phyloP scores from a whole-genome alignment of 1,284 basidiomycete species.

The Austroboletus niveus region DNA sequence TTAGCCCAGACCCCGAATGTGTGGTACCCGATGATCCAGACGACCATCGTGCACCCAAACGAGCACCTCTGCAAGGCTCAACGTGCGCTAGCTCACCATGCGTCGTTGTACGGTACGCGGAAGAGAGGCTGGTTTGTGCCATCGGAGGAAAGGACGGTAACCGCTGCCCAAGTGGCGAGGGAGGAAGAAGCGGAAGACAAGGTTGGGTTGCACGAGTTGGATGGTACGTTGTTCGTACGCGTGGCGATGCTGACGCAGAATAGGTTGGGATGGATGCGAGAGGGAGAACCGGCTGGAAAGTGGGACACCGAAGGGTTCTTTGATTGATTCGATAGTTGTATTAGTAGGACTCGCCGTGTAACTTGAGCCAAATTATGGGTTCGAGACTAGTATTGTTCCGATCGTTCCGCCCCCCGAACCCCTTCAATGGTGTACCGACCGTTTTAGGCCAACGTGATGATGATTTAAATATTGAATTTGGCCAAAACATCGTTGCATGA shows the following conservation, averaged over 20 bases:
- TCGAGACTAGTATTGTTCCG: too few species aligned
- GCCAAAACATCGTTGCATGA: too few species aligned
- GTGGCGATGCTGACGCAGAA: slow-evolving; percentile 50
- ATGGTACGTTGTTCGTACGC: slow-evolving; percentile 56
- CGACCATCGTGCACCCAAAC: slow-evolving; percentile 42
- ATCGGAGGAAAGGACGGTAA: slow-evolving; percentile 11
- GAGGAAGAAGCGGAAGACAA: slow-evolving; percentile 26
- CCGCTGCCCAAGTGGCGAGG: slow-evolving; percentile 15
- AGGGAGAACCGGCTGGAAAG: slow-evolving; percentile 37
- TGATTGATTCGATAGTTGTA: neutral
- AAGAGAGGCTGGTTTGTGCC: slow-evolving; percentile 28
- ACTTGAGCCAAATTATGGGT: too few species aligned
- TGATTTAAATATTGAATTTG: too few species aligned
- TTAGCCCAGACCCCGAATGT: slow-evolving; percentile 42
- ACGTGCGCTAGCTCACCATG: slow-evolving; percentile 54
- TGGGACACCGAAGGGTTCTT: slow-evolving; percentile 30
- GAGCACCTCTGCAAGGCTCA: slow-evolving; percentile 61
- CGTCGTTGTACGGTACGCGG: slow-evolving; percentile 43
- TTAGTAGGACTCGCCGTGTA: too few species aligned
- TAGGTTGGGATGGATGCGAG: slow-evolving; percentile 50
- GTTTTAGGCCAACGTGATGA: too few species aligned
- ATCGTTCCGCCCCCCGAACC: too few species aligned
- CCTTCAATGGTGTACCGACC: too few species aligned
- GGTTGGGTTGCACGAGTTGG: slow-evolving; percentile 22
- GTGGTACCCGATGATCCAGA: slow-evolving; percentile 51